phyloP scores from a whole-genome alignment of 2,329 filamentous ascomycete genomes.

The Remersonia thermophila region DNA sequence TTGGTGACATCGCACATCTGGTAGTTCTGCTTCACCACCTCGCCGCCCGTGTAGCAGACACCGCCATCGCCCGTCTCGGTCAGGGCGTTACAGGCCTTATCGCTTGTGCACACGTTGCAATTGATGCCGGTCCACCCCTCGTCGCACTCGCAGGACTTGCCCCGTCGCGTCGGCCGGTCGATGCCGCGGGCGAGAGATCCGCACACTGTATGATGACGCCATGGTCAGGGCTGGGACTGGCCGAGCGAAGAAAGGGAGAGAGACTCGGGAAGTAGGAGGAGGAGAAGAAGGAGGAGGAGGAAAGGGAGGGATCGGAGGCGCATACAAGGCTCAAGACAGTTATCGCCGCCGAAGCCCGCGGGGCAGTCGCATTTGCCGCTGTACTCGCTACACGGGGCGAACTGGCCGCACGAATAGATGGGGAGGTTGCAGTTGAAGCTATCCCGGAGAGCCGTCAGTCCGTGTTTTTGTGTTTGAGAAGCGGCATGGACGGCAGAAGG shows the following conservation, averaged over 20 bases:
- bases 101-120: conserved; percentile 84
- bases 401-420: conserved; percentile 84
- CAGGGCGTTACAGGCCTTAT: conserved; percentile 75
- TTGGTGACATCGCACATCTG: conserved; percentile 98
- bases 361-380: conserved; percentile 91
- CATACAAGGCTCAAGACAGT: conserved; percentile 72
- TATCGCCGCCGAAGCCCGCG: conserved; percentile 83
- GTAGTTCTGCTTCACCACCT: conserved; percentile 87
- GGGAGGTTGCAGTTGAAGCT: conserved; percentile 98
- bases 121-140: conserved; percentile 96
- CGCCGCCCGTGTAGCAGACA: conserved; percentile 82
- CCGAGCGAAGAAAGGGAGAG: too few species aligned
- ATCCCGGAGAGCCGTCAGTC: conserved; percentile 13
- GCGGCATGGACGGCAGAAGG: conserved; percentile 26
- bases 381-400: conserved; percentile 73
- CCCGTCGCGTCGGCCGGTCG: conserved; percentile 63
- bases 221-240: too few species aligned
- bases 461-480: neutral
- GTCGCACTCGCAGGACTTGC: conserved; percentile 67
- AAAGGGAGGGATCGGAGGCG: too few species aligned
- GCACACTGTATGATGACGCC: conserved; percentile 46
- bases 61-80: conserved; percentile 74
- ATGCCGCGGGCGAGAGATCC: conserved; percentile 73
- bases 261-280: too few species aligned
- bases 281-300: too few species aligned